phyloP scores from a whole-genome alignment of 768 basidiomycete species.

The Psilocybe subaeruginosa region DNA sequence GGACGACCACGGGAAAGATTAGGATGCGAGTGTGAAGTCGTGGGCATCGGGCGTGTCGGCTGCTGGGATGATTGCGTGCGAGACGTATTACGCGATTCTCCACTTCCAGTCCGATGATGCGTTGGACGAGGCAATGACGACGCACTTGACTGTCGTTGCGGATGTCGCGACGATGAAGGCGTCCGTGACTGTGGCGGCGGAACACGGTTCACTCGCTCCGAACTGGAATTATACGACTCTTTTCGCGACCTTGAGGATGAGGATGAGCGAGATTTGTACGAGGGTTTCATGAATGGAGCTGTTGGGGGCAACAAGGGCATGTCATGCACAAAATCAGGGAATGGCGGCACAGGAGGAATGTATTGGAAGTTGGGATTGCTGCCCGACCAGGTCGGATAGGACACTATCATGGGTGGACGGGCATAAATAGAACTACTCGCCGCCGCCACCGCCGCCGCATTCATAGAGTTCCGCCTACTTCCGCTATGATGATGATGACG shows the following conservation, averaged over 20 bases:
- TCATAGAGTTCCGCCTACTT: constrained; percentile 43
- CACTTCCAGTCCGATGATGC: constrained; percentile 25
- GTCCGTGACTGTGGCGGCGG: constrained; percentile 17
- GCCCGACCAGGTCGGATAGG: constrained; percentile 40
- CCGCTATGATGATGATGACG: constrained; percentile 36
- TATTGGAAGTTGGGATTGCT: constrained; percentile 39
- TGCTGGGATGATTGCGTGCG: constrained; percentile 6
- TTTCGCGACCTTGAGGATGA: constrained; percentile 33
- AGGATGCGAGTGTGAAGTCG: constrained; percentile 30
- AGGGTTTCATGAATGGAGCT: constrained; percentile 76
- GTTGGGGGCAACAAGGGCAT: constrained; percentile 74
- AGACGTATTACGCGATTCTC: constrained; percentile 24
- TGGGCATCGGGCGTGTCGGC: constrained; percentile 17
- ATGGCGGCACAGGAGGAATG: constrained; percentile 41
- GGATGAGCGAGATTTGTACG: constrained; percentile 45
- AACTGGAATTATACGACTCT: constrained; percentile 38
- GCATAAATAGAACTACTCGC: constrained; percentile 25
- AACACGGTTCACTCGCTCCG: constrained; percentile 28
- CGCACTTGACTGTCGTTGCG: constrained; percentile 14
- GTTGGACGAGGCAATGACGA: constrained; percentile 14
- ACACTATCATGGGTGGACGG: constrained; percentile 28
- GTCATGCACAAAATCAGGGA: constrained; percentile 55
- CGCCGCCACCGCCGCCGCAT: constrained; percentile 19
- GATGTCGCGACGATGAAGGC: constrained; percentile 20
- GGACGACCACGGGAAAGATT: constrained; percentile 28